A percentile compares a stretch with the other conserved stretches of the same genome.
Evolutionary conservation across 1,284 basidiomycete genomes (phyloP).

Genomic region (Cronartium quercuum): DNA sequence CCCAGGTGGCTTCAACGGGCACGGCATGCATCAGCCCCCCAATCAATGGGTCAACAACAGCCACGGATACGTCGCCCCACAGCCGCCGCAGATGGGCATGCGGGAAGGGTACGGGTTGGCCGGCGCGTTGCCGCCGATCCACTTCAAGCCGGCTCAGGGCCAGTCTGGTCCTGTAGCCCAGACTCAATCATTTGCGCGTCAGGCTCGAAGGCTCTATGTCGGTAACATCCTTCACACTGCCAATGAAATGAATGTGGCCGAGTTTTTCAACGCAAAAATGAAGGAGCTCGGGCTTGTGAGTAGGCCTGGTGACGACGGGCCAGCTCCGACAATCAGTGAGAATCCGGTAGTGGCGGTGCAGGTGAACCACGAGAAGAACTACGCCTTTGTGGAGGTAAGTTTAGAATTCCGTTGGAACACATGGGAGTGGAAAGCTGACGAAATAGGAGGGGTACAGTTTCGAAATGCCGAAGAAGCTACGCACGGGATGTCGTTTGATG

Average conservation of each 20-base stretch:
- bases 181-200: conserved; percentile 57
- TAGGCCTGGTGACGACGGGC: conserved; percentile 56
- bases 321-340: conserved; percentile 40
- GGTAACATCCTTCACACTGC: conserved; percentile 88
- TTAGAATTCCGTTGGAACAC: not conserved
- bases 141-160: conserved; percentile 44
- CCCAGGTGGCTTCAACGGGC: conserved; percentile 53
- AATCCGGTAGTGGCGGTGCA: conserved; percentile 87
- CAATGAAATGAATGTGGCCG: conserved; percentile 77
- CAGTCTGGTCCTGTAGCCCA: conserved; percentile 33
- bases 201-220: conserved; percentile 89
- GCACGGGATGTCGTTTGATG: conserved; percentile 91
- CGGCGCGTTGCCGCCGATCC: conserved; percentile 44
- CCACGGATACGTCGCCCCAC: conserved; percentile 58
- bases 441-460: conserved; percentile 59
- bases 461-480: conserved; percentile 93
- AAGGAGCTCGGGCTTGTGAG: conserved; percentile 66
- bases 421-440: not conserved
- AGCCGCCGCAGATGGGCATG: conserved; percentile 59
- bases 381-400: conserved; percentile 86
- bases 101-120: conserved; percentile 46
- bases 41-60: conserved; percentile 53
- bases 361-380: conserved; percentile 95
- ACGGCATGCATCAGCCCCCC: conserved; percentile 69
- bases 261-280: conserved; percentile 96